A percentile compares a stretch with the other conserved stretches of the same genome.
Evolutionary conservation across 179 eudicot genomes (phyloP).

Genomic region (Beta corolliflora): DNA sequence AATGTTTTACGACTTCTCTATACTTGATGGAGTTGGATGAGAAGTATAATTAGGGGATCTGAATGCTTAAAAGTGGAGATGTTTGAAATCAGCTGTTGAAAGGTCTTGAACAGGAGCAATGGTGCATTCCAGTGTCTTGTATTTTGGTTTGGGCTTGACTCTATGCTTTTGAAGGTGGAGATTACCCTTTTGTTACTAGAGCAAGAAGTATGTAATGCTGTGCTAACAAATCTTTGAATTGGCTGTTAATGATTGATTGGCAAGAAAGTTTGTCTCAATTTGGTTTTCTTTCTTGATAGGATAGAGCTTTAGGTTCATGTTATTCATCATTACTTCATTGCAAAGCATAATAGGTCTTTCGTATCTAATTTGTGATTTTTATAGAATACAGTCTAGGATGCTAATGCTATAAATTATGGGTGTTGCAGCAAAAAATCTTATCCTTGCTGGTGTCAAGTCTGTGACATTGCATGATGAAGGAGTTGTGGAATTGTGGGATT

Average conservation of each 20-base stretch:
- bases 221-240: background rate
- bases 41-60: background rate
- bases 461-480: slow-evolving; percentile 83
- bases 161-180: background rate
- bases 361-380: background rate
- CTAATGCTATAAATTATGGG: slow-evolving; percentile 3
- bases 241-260: background rate
- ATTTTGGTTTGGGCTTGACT: background rate
- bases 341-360: background rate
- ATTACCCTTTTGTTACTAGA: background rate
- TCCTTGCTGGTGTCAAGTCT: slow-evolving; percentile 85
- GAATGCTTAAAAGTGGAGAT: background rate
- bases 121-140: background rate
- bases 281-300: background rate
- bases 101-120: background rate
- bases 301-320: background rate
- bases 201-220: background rate
- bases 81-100: background rate
- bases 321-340: background rate
- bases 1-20: background rate
- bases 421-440: slow-evolving; percentile 72
- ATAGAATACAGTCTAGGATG: background rate
- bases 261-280: background rate
- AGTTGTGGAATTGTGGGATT: slow-evolving; percentile 68
- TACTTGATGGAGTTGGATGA: background rate